Conservation (phyloP, 1,284 basidiomycete genomes). For the Fomitopsis pinicola region DNA sequence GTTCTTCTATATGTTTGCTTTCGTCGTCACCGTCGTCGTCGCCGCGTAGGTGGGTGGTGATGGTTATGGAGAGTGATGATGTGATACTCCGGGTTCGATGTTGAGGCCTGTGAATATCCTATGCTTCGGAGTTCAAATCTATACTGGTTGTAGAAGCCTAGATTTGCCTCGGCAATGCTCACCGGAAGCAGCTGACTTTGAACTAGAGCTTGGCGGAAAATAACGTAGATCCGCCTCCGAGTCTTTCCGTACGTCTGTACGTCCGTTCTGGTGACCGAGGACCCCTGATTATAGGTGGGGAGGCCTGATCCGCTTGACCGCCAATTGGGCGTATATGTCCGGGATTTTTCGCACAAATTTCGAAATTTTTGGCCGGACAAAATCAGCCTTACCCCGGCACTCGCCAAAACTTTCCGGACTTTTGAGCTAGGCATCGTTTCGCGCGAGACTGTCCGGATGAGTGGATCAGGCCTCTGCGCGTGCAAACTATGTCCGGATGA, state of each 20-base stretch:
- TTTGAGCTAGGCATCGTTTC: too few species aligned
- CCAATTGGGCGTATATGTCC: too few species aligned
- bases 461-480: too few species aligned
- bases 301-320: too few species aligned
- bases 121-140: neutral
- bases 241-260: neutral
- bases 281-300: too few species aligned
- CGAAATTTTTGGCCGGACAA: too few species aligned
- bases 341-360: too few species aligned
- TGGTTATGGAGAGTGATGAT: slow-evolving; percentile 1
- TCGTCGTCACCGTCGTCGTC: slow-evolving; percentile 4
- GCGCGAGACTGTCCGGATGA: too few species aligned
- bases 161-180: neutral
- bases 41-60: neutral
- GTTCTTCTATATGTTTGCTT: neutral
- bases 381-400: too few species aligned
- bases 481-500: too few species aligned
- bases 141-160: neutral
- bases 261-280: too few species aligned
- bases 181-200: neutral
- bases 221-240: neutral
- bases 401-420: too few species aligned
- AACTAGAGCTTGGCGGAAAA: neutral
- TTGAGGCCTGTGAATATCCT: neutral
- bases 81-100: neutral